Evolutionary conservation across 306 rosid species (phyloP), one percentile per base, ranked within the genome.

Genomic region (Pterocarpus santalinus): DNA sequence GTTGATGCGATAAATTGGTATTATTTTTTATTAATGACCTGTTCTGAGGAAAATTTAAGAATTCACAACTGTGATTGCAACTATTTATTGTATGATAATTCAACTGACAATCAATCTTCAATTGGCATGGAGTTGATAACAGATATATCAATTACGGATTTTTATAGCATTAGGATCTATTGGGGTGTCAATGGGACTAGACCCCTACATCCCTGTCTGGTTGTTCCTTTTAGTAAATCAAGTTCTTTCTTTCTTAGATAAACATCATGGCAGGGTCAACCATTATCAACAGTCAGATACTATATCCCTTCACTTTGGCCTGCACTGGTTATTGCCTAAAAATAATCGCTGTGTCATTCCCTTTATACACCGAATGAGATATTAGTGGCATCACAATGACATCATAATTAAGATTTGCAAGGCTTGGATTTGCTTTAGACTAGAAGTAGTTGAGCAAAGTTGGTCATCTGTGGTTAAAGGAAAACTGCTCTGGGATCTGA

Each of bases 191-290:
- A 35, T 63, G 34, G 73, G 64, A 11, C 36, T 47, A 63, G 69
- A 47, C 47, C 8, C 66, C 32, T 17, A 22, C 15, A 17, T 33
- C 46, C 76, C 33, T 7, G 47, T 39, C 56, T 3, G 3, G 36
- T 12, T 57, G 72, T 63, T 63, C 4, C 72, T 8, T 64, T 76
- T n/a, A 47, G 72, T 22, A 63, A 76, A 63, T 33, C 35, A n/a
- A 33, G 62, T 33, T 47, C 44, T 76, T 46, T 73, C 68, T 17
- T 2, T 22, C 28, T 22, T 22, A 41, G 15, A 39, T 56, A 56
- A 73, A 73, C 34, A 44, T 47, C 52, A 17, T 12, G 43, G 55
- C 57, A 52, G 73, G 55, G 35, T 65, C 16, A 1, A 66, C 32
- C 9, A 76, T 51, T 22, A 53, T 16, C 55, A 52, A 52, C 55